Evolutionary conservation across 257 asterid species (phyloP).

Genomic region (Anisodus tanguticus): DNA sequence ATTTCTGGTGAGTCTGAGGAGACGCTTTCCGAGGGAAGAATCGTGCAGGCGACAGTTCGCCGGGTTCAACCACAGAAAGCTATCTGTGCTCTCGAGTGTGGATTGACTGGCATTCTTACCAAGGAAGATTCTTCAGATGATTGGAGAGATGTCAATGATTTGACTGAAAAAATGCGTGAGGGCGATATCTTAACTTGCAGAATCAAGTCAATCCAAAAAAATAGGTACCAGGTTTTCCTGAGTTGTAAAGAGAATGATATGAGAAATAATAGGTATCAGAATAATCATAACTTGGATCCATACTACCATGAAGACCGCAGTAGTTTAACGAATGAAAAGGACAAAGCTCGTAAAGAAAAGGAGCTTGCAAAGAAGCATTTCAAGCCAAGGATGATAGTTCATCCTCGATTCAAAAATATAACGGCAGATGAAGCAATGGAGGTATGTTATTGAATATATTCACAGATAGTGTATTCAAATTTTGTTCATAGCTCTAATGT

Average conservation of each 20-base stretch:
- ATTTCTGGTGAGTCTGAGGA: constrained; percentile 92
- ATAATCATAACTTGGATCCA: constrained; percentile 58
- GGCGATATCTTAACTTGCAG: constrained; percentile 84
- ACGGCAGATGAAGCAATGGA: constrained; percentile 82
- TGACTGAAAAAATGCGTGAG: constrained; percentile 75
- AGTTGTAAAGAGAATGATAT: constrained; percentile 81
- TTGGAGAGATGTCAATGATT: constrained; percentile 67
- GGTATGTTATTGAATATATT: constrained; percentile 47
- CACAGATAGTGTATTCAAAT: neutral
- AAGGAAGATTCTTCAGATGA: constrained; percentile 84
- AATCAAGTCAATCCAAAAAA: constrained; percentile 79
- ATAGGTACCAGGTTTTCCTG: constrained; percentile 82
- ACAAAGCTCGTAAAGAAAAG: constrained; percentile 77
- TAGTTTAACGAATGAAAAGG: constrained; percentile 57
- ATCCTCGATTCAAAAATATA: constrained; percentile 84
- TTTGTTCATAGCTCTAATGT: neutral
- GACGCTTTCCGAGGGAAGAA: constrained; percentile 84
- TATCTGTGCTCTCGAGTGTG: constrained; percentile 78
- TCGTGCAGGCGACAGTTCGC: constrained; percentile 89
- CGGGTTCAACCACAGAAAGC: constrained; percentile 84
- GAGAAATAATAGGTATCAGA: constrained; percentile 62
- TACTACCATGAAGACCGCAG: constrained; percentile 78
- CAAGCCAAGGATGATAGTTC: constrained; percentile 93
- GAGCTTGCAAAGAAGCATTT: constrained; percentile 86
- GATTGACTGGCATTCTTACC: constrained; percentile 76